Evolutionary conservation across 176 grass and related monocot genomes (phyloP).

Genomic region (Triticum dicoccoides): DNA sequence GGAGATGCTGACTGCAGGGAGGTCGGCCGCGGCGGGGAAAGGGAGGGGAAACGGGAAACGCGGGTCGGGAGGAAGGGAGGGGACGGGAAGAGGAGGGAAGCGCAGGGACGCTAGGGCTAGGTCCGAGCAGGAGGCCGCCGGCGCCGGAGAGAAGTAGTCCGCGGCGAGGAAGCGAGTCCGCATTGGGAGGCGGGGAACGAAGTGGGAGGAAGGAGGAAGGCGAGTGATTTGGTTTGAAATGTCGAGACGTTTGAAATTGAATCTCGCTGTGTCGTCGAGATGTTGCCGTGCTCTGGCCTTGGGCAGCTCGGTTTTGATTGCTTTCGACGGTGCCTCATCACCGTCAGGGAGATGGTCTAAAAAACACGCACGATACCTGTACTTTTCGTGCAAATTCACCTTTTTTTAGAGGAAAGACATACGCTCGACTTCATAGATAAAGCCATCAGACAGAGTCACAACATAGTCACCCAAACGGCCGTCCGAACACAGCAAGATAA

Average conservation of each 20-base stretch:
- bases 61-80: conserved; percentile 48
- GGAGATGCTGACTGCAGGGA: conserved; percentile 8
- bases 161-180: conserved; percentile 74
- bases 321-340: no score
- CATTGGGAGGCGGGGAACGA: conserved; percentile 36
- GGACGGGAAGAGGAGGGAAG: conserved; percentile 54
- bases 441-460: no score
- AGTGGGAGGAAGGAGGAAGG: not conserved
- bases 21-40: conserved; percentile 22
- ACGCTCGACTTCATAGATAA: no score
- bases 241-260: not conserved
- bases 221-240: conserved; percentile 8
- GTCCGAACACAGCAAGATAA: no score
- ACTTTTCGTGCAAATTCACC: no score
- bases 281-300: not conserved
- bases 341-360: no score
- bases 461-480: no score
- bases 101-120: conserved; percentile 38
- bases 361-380: no score
- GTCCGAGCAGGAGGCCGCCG: conserved; percentile 31
- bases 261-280: not conserved
- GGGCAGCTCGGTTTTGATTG: not conserved
- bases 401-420: no score
- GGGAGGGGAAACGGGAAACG: conserved; percentile 10
- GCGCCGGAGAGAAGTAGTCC: conserved; percentile 53